A percentile compares a stretch with the other conserved stretches of the same genome.
Conservation (phyloP, 176 grass and related monocot genomes). For the Canna indica region DNA sequence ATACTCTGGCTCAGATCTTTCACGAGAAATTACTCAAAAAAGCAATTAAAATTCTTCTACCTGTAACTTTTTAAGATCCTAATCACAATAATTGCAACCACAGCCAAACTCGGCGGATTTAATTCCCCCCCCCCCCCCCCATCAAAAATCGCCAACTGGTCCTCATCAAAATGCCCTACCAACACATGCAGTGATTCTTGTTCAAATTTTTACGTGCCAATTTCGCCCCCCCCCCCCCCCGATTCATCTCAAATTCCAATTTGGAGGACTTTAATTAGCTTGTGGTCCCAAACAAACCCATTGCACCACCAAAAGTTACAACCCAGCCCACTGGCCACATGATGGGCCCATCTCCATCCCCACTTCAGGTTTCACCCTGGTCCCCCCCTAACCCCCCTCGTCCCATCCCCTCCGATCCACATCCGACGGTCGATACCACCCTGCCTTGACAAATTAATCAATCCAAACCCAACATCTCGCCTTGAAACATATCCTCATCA, state of each 20-base stretch:
- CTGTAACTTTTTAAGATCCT: too few relatives aligned
- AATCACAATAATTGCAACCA: too few relatives aligned
- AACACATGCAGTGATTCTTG: background rate
- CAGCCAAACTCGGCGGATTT: too few relatives aligned
- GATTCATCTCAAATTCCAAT: background rate
- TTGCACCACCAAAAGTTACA: background rate
- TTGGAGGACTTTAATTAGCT: background rate
- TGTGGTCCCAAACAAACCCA: background rate
- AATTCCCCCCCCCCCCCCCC: too few relatives aligned
- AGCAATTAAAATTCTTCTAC: too few relatives aligned
- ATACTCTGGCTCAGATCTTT: too few relatives aligned
- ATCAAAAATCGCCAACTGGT: background rate
- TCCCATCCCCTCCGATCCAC: background rate
- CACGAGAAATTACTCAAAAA: too few relatives aligned
- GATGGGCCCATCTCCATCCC: background rate
- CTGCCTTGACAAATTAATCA: too few relatives aligned
- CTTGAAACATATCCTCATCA: too few relatives aligned
- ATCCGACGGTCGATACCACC: background rate
- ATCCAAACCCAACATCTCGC: too few relatives aligned
- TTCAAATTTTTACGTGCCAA: background rate
- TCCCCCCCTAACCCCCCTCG: background rate
- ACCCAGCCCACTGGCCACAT: background rate
- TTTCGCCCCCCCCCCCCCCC: background rate
- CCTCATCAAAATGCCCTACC: background rate
- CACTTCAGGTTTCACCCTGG: background rate